Evolutionary conservation across 495 filamentous ascomycete genomes (phyloP), one percentile per base, ranked within the genome.

Genomic region (Aeminium ludgeri): DNA sequence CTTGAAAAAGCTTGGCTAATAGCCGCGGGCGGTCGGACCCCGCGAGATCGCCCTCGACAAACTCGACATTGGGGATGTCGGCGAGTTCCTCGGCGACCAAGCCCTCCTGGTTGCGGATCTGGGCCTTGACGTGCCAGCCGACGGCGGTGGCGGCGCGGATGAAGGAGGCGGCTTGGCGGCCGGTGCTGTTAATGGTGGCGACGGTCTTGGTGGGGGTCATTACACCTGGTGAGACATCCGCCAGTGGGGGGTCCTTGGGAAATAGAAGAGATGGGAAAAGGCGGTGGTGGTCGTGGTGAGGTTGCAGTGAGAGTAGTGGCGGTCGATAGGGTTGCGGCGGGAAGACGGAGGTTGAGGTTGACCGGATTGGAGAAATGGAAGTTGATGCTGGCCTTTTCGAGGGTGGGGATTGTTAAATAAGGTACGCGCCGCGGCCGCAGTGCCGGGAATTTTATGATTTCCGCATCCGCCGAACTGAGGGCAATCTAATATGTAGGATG

Each of bases 101-200:
- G 30, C 82, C 82, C 48, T 83, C 77, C 34, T 80, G 69, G 48
- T 82, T 83, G 48, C 82, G 73, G 49, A 94, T 66, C 59, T 96
- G 87, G 11, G 86, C 87, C 49, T 82, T 76, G 13, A 96, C 86
- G 51, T 76, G 69, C 63, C 89, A 92, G 39, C 87, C 87, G 16
- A 96, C 77, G 23, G 87, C 87, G 8, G 81, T 79, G 16, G 86
- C 87, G 51, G 91, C 86, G 34, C 87, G 78, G 40, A 93, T 84
- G 55, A 96, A 71, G 29, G 85, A 92, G 32, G 87, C 87, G 23
- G 86, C 83, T 68, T 96, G 87, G 46, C 87, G 78, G 44, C 87
- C 87, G 48, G 80, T 82, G 58, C 79, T 77, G 61, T 96, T 96
- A 57, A 94, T 85, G 54, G 89, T 78, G 50, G 83, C 86, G 50